Percentiles rank a stretch among this genome's conserved stretches.
phyloP scores from a whole-genome alignment of 805 yeast species.

The Vanderwaltozyma polyspora region DNA sequence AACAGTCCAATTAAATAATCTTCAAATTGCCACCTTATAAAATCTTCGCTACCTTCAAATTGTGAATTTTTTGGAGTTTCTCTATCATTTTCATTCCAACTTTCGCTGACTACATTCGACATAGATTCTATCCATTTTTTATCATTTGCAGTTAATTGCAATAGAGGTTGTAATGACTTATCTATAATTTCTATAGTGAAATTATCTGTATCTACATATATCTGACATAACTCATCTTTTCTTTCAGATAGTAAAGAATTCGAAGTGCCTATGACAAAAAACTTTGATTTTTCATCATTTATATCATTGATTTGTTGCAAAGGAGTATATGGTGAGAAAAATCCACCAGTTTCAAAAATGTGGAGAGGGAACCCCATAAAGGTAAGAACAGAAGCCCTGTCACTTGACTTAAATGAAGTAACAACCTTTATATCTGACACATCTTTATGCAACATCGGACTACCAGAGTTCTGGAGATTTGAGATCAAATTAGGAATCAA shows the following conservation, averaged over 20 bases:
- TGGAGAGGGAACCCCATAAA: slow-evolving; percentile 86
- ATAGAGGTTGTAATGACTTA: slow-evolving; percentile 30
- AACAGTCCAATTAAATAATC: slow-evolving; percentile 75
- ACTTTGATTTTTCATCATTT: slow-evolving; percentile 40
- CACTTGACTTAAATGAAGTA: slow-evolving; percentile 61
- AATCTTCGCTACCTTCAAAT: slow-evolving; percentile 74
- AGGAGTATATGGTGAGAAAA: slow-evolving; percentile 91
- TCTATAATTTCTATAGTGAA: slow-evolving; percentile 36
- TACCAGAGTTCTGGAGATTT: slow-evolving; percentile 65
- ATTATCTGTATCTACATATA: slow-evolving; percentile 59
- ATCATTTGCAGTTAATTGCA: slow-evolving; percentile 49
- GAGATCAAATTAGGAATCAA: slow-evolving; percentile 72
- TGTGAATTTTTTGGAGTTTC: slow-evolving; percentile 34
- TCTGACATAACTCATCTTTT: slow-evolving; percentile 49
- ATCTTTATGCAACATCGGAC: slow-evolving; percentile 54
- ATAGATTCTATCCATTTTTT: slow-evolving; percentile 63
- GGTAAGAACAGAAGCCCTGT: slow-evolving; percentile 60
- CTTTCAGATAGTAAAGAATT: slow-evolving; percentile 69
- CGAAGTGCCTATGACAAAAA: slow-evolving; percentile 77
- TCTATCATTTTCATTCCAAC: slow-evolving; percentile 32
- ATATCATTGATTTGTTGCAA: slow-evolving; percentile 80
- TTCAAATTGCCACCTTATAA: slow-evolving; percentile 77
- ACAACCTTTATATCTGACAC: slow-evolving; percentile 44
- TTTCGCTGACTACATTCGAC: slow-evolving; percentile 35
- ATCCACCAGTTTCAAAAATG: slow-evolving; percentile 72